phyloP scores from a whole-genome alignment of 73 alveolate species.

The Halteria grandinella region DNA sequence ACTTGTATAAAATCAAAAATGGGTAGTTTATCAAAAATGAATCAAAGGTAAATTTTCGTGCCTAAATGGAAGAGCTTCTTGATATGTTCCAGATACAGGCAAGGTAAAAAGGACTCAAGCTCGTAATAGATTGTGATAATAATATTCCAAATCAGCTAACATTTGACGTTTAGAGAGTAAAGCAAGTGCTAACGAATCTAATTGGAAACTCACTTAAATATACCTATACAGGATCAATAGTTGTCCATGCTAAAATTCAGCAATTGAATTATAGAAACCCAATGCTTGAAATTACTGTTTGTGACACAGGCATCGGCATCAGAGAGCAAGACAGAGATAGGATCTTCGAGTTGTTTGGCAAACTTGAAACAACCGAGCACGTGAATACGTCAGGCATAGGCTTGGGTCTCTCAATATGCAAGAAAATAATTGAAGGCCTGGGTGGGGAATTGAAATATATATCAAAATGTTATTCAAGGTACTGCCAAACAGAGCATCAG shows the following conservation, averaged over 20 bases:
- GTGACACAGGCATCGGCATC: slow-evolving; percentile 26
- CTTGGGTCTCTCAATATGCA: slow-evolving; percentile 7
- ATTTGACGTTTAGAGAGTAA: background rate
- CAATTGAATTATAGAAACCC: background rate
- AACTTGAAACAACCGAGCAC: background rate
- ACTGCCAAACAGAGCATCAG: no score
- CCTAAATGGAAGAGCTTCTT: background rate
- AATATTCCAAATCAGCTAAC: background rate
- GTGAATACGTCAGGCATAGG: slow-evolving; percentile 10
- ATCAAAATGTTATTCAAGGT: background rate
- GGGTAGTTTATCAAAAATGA: background rate
- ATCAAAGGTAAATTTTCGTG: background rate
- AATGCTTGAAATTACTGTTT: background rate
- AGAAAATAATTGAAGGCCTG: background rate
- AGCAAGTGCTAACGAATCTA: background rate
- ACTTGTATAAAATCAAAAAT: background rate
- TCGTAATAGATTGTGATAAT: background rate
- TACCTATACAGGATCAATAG: background rate
- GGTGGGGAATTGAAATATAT: background rate
- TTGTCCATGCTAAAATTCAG: background rate
- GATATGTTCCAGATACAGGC: background rate
- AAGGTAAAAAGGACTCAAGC: background rate
- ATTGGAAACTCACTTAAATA: background rate
- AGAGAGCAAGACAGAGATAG: background rate
- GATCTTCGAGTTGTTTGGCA: slow-evolving; percentile 10